A percentile compares a stretch with the other conserved stretches of the same genome.
Evolutionary conservation across 139 green algal species (phyloP).

Genomic region (Mesotaenium endlicherianum): DNA sequence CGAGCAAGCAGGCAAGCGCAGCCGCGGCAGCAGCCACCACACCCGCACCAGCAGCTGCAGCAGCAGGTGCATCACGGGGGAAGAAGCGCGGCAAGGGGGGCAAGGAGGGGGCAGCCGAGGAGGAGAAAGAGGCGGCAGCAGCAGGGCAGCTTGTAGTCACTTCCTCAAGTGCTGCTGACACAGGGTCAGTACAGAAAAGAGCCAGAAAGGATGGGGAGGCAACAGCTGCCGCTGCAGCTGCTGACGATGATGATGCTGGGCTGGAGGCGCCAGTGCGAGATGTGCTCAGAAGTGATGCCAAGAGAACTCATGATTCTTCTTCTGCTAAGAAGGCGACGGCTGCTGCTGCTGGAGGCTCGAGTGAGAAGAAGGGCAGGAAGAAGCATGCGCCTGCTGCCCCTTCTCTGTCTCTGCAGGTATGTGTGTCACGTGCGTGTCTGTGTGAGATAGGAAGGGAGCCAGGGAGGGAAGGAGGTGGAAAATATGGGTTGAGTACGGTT

Average conservation of each 20-base stretch:
- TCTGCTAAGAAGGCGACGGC: not conserved
- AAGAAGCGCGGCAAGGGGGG: not conserved
- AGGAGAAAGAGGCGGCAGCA: not conserved
- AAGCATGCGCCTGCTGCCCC: not conserved
- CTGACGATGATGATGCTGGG: not conserved
- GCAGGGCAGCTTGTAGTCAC: not conserved
- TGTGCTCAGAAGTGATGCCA: not conserved
- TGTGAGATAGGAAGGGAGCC: too few species aligned
- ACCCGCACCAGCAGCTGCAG: not conserved
- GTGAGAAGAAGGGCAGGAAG: not conserved
- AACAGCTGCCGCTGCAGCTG: not conserved
- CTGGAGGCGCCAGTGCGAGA: not conserved
- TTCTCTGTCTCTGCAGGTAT: not conserved
- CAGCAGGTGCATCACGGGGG: not conserved
- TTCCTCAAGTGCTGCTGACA: too few species aligned
- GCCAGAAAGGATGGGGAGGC: not conserved
- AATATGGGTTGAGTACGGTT: not conserved
- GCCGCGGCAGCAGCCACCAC: not conserved
- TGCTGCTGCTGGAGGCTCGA: not conserved
- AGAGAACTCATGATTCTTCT: not conserved
- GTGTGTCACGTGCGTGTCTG: not conserved
- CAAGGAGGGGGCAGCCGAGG: not conserved
- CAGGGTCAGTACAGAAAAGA: too few species aligned
- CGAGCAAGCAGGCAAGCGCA: too few species aligned
- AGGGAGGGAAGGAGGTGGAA: not conserved